Evolutionary conservation across 352 stramenopile species (phyloP).

Genomic region (Phytopythium aichiense): DNA sequence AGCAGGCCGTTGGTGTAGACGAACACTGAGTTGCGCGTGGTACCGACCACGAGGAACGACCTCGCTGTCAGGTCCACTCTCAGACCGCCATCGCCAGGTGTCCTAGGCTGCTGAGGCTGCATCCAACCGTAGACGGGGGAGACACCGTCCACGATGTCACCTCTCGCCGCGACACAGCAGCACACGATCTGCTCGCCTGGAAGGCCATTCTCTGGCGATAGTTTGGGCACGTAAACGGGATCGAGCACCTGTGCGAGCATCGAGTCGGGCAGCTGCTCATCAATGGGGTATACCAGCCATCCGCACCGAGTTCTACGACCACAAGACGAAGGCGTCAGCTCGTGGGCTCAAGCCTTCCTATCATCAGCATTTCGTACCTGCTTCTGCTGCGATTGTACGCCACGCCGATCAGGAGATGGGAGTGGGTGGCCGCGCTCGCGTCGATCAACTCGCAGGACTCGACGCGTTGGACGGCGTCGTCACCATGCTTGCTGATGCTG

Average conservation of each 20-base stretch:
- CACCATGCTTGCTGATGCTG: neutral
- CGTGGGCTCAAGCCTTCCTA: neutral
- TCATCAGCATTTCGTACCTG: neutral
- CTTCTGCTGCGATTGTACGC: neutral
- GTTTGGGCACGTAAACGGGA: conserved; percentile 5
- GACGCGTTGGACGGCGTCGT: neutral
- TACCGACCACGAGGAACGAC: conserved; percentile 39
- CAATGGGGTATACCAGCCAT: conserved; percentile 5
- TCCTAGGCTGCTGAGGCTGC: neutral
- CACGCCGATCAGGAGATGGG: neutral
- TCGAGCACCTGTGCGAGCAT: neutral
- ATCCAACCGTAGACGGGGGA: neutral
- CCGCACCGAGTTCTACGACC: neutral
- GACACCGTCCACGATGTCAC: neutral
- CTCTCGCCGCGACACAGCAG: neutral
- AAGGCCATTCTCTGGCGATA: neutral
- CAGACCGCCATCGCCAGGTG: neutral
- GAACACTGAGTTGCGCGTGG: conserved; percentile 38
- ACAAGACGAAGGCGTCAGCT: neutral
- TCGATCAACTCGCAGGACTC: neutral
- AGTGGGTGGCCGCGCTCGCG: neutral
- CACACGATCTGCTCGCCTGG: neutral
- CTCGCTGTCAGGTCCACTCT: conserved; percentile 13
- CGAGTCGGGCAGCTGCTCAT: neutral
- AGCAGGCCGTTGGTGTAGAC: conserved; percentile 42